Conservation (phyloP, 2,329 filamentous ascomycete genomes). For the Cadophora sp. region DNA sequence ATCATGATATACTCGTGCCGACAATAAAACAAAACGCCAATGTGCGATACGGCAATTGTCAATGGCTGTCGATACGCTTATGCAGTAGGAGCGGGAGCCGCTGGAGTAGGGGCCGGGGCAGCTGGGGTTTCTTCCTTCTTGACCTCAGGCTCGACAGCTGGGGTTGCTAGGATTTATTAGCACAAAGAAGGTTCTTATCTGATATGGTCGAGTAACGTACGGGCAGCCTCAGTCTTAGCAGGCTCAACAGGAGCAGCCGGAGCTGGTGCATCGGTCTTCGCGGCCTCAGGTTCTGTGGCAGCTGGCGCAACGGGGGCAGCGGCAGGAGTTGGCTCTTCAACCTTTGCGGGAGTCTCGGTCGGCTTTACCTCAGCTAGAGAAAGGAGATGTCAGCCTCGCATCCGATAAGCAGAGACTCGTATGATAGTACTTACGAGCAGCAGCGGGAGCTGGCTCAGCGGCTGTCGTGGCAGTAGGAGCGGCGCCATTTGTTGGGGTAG, state of each 20-base stretch:
- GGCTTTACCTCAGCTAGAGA: conserved; percentile 30
- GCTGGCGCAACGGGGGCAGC: conserved; percentile 15
- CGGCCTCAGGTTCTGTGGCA: conserved; percentile 23
- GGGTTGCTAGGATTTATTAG: conserved; percentile 25
- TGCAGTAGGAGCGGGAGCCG: conserved; percentile 22
- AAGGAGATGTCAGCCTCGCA: conserved; percentile 25
- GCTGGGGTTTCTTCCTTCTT: conserved; percentile 32
- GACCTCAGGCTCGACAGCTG: conserved; percentile 28
- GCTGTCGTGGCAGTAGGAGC: conserved; percentile 34
- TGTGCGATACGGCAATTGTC: conserved; percentile 14
- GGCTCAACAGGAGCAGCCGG: conserved; percentile 31
- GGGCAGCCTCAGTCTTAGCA: conserved; percentile 29
- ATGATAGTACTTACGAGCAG: conserved; percentile 28
- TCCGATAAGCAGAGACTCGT: conserved; percentile 22
- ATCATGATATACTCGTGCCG: conserved; percentile 25
- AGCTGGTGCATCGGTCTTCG: conserved; percentile 31
- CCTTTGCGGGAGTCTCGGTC: conserved; percentile 32
- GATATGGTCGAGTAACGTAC: conserved; percentile 6
- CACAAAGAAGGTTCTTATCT: background rate
- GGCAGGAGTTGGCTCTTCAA: conserved; percentile 30
- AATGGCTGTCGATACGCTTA: conserved; percentile 23
- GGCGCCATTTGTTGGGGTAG: conserved; percentile 26
- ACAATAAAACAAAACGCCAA: conserved; percentile 23
- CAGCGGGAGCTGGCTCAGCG: conserved; percentile 30
- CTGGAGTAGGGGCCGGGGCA: conserved; percentile 27